Evolutionary conservation across 169 alveolate species (phyloP).

Genomic region (Plasmodium coatneyi): DNA sequence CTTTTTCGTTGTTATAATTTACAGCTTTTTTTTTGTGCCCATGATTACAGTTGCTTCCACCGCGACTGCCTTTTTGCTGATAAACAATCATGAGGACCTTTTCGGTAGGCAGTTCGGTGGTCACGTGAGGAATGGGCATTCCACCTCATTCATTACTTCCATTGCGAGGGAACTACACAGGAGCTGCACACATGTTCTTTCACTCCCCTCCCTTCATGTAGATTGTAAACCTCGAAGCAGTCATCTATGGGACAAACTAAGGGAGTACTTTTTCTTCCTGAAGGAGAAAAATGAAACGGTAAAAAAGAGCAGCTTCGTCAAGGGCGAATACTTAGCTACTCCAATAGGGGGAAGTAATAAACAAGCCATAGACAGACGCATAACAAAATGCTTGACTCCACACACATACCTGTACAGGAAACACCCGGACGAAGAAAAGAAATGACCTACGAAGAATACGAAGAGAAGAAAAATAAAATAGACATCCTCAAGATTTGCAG

Average conservation of each 20-base stretch:
- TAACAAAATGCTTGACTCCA: not conserved
- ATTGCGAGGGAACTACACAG: not conserved
- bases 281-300: not conserved
- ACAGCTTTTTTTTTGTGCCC: slow-evolving; percentile 38
- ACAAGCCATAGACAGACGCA: not conserved
- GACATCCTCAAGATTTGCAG: not conserved
- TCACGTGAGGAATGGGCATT: not conserved
- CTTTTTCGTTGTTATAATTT: slow-evolving; percentile 21
- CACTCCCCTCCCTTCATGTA: not conserved
- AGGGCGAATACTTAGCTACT: not conserved
- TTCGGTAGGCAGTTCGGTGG: slow-evolving; percentile 19
- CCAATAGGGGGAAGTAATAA: not conserved
- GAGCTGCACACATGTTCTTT: not conserved
- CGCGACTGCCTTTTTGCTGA: slow-evolving; percentile 26
- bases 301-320: not conserved
- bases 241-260: not conserved
- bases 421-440: not conserved
- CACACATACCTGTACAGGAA: not conserved
- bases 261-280: slow-evolving; percentile 14
- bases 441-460: not conserved
- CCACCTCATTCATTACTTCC: not conserved
- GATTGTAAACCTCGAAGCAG: not conserved
- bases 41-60: slow-evolving; percentile 43
- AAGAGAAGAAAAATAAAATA: not conserved
- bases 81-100: not conserved